A percentile compares a stretch with the other conserved stretches of the same genome.
phyloP scores from a whole-genome alignment of 257 asterid species.

The Petunia secreta region DNA sequence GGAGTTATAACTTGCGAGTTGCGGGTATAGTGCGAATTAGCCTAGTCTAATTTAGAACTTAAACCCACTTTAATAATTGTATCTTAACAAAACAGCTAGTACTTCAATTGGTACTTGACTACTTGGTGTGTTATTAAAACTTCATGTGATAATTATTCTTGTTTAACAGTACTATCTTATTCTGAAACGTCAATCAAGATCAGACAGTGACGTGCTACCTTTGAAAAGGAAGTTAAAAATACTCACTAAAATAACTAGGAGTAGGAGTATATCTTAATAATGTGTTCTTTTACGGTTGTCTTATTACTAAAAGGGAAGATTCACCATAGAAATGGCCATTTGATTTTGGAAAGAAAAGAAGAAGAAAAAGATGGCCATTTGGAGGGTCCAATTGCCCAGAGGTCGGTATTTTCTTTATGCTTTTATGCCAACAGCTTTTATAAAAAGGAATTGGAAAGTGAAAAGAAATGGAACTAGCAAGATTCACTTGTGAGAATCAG shows the following conservation, averaged over 20 bases:
- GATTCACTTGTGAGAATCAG: not conserved
- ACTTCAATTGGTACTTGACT: too few relatives aligned
- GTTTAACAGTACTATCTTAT: not conserved
- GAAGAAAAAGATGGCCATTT: not conserved
- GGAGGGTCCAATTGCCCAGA: constrained; percentile 6
- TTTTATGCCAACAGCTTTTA: constrained; percentile 9
- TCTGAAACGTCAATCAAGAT: not conserved
- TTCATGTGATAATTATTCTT: not conserved
- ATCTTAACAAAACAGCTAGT: too few relatives aligned
- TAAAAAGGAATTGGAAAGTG: not conserved
- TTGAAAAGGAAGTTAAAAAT: not conserved
- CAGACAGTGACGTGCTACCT: not conserved
- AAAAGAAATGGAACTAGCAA: not conserved
- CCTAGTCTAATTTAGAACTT: too few relatives aligned
- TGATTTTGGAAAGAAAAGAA: not conserved
- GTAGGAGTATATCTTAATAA: not conserved
- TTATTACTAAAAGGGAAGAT: not conserved
- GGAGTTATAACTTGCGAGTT: too few relatives aligned
- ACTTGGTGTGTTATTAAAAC: not conserved
- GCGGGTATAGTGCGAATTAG: too few relatives aligned
- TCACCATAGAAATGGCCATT: not conserved
- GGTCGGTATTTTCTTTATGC: not conserved
- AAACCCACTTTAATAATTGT: too few relatives aligned
- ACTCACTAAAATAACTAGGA: not conserved
- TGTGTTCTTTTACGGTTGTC: not conserved